Conservation (phyloP, 2,329 filamentous ascomycete species). For the Talaromyces sp. region DNA sequence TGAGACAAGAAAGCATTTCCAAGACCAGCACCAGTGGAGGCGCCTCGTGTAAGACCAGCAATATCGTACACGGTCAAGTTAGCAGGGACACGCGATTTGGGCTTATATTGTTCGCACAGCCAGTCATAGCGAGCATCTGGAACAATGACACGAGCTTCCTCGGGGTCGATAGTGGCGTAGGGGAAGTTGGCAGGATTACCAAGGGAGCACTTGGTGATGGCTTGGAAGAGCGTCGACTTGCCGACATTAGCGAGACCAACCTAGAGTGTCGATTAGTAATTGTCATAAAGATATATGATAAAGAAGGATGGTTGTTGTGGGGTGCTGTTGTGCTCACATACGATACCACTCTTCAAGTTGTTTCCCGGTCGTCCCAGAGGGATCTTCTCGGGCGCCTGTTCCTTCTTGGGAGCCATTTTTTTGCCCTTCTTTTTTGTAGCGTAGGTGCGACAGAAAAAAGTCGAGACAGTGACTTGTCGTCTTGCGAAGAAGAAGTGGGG, state of each 20-base stretch:
- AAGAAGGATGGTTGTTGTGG: not conserved
- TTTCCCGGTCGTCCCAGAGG: constrained; percentile 94
- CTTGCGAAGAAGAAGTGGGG: constrained; percentile 28
- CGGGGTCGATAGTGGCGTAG: constrained; percentile 97
- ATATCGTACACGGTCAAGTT: constrained; percentile 99
- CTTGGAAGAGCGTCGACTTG: constrained; percentile 99
- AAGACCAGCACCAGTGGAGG: constrained; percentile 94
- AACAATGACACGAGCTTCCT: constrained; percentile 95
- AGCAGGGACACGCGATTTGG: constrained; percentile 94
- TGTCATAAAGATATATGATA: not conserved
- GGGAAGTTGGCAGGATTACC: constrained; percentile 99
- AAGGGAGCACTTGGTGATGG: constrained; percentile 95
- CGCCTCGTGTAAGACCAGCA: constrained; percentile 90
- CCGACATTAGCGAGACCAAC: constrained; percentile 98
- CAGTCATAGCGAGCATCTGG: constrained; percentile 96
- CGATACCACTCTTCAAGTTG: constrained; percentile 97
- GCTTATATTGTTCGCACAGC: constrained; percentile 94
- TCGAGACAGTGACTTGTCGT: constrained; percentile 38
- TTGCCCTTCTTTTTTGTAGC: constrained; percentile 59
- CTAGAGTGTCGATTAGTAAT: constrained; percentile 48
- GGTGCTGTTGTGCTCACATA: constrained; percentile 61
- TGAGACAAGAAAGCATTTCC: constrained; percentile 98
- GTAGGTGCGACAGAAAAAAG: constrained; percentile 52
- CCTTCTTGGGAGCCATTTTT: constrained; percentile 97
- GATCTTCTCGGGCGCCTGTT: constrained; percentile 88